phyloP scores from a whole-genome alignment of 805 yeast species.

The Ogataea minuta region DNA sequence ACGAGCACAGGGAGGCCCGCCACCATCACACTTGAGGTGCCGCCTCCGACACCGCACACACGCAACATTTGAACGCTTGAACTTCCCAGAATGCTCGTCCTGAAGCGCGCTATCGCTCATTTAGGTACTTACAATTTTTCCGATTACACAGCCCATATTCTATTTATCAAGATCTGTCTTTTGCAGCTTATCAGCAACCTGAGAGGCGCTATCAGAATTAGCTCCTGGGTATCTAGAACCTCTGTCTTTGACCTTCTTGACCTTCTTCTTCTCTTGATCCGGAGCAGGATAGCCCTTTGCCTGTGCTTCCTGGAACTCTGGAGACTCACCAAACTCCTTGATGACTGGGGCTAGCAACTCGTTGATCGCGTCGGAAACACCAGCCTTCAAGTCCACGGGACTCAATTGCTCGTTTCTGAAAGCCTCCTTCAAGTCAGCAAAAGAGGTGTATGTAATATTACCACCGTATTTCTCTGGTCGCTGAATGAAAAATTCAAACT shows the following conservation, averaged over 20 bases:
- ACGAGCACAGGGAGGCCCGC: slow-evolving; percentile 65
- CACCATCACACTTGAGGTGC: slow-evolving; percentile 74
- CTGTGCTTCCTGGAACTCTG: slow-evolving; percentile 74
- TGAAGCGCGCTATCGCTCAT: neutral
- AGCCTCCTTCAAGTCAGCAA: slow-evolving; percentile 69
- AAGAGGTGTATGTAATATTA: slow-evolving; percentile 65
- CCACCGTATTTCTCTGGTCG: slow-evolving; percentile 99
- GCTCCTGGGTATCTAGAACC: slow-evolving; percentile 89
- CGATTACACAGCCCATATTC: slow-evolving; percentile 8
- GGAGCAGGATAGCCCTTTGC: slow-evolving; percentile 83
- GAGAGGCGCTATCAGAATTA: slow-evolving; percentile 25
- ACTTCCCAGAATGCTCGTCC: slow-evolving; percentile 1
- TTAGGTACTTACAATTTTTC: neutral
- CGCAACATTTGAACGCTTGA: slow-evolving; percentile 29
- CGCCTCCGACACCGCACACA: slow-evolving; percentile 69
- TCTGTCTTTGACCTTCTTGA: slow-evolving; percentile 78
- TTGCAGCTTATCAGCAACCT: slow-evolving; percentile 39
- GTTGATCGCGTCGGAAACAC: slow-evolving; percentile 85
- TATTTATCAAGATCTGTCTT: slow-evolving; percentile 25
- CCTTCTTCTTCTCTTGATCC: slow-evolving; percentile 57
- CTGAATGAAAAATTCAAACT: slow-evolving; percentile 67
- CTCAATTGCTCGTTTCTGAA: slow-evolving; percentile 72
- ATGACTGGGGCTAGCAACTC: slow-evolving; percentile 81
- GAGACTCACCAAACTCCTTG: slow-evolving; percentile 55
- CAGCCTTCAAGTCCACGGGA: slow-evolving; percentile 92